Conservation (phyloP, 345 rosid species). For the Rhodomyrtus tomentosa region DNA sequence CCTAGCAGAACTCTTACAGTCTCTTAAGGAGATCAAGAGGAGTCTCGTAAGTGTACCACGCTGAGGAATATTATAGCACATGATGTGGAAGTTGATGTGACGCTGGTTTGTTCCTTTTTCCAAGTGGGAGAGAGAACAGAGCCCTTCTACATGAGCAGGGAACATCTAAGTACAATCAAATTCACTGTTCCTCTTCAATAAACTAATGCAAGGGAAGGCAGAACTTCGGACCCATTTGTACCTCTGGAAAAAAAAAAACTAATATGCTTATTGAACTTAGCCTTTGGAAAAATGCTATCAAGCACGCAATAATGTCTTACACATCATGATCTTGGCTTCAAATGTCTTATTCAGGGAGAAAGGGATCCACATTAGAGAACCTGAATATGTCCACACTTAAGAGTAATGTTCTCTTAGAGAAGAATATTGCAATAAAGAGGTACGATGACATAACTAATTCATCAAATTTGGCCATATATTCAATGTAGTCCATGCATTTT, state of each 20-base stretch:
- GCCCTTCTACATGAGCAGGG: neutral
- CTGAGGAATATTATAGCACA: neutral
- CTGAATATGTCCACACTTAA: neutral
- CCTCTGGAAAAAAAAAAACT: neutral
- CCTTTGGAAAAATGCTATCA: neutral
- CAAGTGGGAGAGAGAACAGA: neutral
- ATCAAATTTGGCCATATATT: too few species aligned
- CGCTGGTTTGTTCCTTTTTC: neutral
- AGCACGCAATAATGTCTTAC: neutral
- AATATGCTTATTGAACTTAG: neutral
- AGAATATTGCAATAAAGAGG: neutral
- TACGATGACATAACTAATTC: too few species aligned
- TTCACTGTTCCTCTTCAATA: neutral
- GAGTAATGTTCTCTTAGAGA: neutral
- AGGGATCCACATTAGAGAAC: neutral
- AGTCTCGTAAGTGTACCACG: neutral
- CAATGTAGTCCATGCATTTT: too few species aligned
- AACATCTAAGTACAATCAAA: neutral
- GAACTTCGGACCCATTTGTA: neutral
- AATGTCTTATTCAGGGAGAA: neutral
- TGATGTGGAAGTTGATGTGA: neutral
- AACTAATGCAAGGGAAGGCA: neutral
- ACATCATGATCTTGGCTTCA: neutral
- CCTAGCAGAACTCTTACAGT: neutral
- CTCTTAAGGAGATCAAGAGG: neutral